Base-by-base conservation (phyloP, 345 rosid genomes). In the Anastatica hierochuntica region DNA sequence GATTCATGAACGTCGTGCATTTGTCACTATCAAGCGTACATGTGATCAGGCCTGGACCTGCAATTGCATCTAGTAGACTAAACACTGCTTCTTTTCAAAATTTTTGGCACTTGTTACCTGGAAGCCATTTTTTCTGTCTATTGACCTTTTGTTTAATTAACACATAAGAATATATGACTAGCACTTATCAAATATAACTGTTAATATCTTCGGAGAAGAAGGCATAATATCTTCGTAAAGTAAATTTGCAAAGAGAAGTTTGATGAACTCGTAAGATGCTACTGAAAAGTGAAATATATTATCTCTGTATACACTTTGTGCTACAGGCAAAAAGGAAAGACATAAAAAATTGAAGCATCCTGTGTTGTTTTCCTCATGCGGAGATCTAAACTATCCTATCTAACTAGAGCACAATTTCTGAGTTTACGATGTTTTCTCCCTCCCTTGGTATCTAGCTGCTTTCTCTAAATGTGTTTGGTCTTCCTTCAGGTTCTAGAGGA, bases 401-500 rank as follows among this genome's bases (percentile, higher is more conserved):
- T n/a, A n/a, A n/a, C n/a, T n/a, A n/a, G n/a, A n/a, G n/a, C n/a
- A n/a, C n/a, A n/a, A n/a, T 7, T 49, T 40, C 31, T 31, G 65
- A 31, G 49, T 33, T 24, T 24, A 24, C 6, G 27, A 24, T 24
- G 6, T 4, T 24, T 24, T 24, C 27, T 24, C n/a, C n/a, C n/a
- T n/a, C n/a, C n/a, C n/a, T 24, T 24, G 5, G 6, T 3, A 24
- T 45, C 18, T 57, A 57, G 55, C 8, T 66, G 45, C 49, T 49
- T 34, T 53, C 60, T 43, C 64, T 62, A 15, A 60, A 31, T 36
- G 46, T 60, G 38, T 56, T 67, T 21, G 62, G 29, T 39, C 66
- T 51, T 5, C 63, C 64, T 52, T 76, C 77, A 33, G 65, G 75
- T 56, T 71, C 73, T 40, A 68, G 43, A 14, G 78, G 71, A 60